Base-by-base conservation (phyloP, 768 basidiomycete species). In the Rhodosporidiobolus sp. region DNA sequence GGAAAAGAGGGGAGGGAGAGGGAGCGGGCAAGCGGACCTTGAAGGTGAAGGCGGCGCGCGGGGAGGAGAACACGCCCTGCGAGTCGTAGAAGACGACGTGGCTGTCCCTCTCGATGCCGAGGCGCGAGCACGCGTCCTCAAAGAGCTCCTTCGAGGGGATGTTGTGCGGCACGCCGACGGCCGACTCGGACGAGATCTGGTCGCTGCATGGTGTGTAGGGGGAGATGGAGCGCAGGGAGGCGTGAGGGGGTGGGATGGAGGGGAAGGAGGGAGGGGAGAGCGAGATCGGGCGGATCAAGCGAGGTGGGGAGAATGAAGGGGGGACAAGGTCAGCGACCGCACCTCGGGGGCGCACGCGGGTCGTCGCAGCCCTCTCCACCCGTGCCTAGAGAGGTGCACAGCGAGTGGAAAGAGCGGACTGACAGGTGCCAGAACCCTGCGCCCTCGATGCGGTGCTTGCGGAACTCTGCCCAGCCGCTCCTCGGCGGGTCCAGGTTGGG, bases 31-130 rank as follows among this genome's bases (percentile, higher is more conserved):
- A 62, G 59, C 73, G 32, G 65, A 82, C 82, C 63, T 90, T 87
- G 86, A 98, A 96, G 84, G 92, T 98, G 84, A 91, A 98, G 55
- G 94, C 85, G 3, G 92, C 92, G 69, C 96, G 87, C 65, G 96
- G 94, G 30, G 92, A 87, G 4, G 91, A 92, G 84, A 98, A 97
- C 26, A 97, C 83, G 19, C 96, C 95, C 68, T 89, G 86, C 2
- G 89, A 84, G 80, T 99, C 96, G 80, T 98, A 99, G 73, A 97
- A 80, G 49, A 97, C 86, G 34, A 98, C 92, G 80, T 92, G 90
- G 6, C 90, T 87, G 17, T 85, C 83, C 20, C 87, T 85, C 30
- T 82, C 82, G 74, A 99, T 89, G 5, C 92, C 93, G 35, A 92
- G 84, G 38, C 82, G 35, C 2, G 52, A 50, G 38, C 70, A 71